Base-by-base conservation (phyloP, 306 rosid species). In the Trichosanthes truncata region DNA sequence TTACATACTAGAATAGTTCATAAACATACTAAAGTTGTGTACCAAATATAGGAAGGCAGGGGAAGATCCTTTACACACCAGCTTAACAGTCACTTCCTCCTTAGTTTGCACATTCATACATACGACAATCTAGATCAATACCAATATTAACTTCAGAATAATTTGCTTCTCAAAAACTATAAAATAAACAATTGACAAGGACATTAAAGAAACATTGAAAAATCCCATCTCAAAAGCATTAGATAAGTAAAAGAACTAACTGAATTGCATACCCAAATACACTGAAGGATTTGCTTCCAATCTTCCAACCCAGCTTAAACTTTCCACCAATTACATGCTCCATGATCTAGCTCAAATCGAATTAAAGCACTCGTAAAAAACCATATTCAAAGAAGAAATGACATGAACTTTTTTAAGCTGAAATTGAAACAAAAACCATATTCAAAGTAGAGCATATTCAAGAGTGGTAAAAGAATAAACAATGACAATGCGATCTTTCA, bases 1-100 rank as follows among this genome's bases (percentile, higher is more conserved):
- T 41, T 41, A 69, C 55, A 12, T 11, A 14, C 77, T 72, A 25
- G 21, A 72, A 72, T 46, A 72, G 59, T 14, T 46, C 14, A 7
- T 23, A 6, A 56, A 7, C 21, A 69, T 6, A 65, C 10, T 7
- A 66, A 49, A 43, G 9, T 65, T 53, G 11, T 31, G 79, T 7
- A 67, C 49, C 55, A 65, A 78, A 25, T 36, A 65, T 68, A 53
- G 41, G 9, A 85, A 66, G 29, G 14, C 48, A 63, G 62, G 52
- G 9, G 43, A 78, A 85, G 59, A 74, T 62, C 59, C 55, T 53
- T 48, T 79, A 83, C 95, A 76, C 82, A 95, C 98, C 92, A 95
- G 90, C 86, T 95, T 95, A 68, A 95, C 96, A 85, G 96, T 97
- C 77, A 95, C 98, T 84, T 95, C 98, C 87, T 95, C 98, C 53